These are phyloP conservation scores for Pseudozyma thailandica DNA, from an alignment of 1,284 basidiomycete species.

Conservation along the genomic window DNA sequence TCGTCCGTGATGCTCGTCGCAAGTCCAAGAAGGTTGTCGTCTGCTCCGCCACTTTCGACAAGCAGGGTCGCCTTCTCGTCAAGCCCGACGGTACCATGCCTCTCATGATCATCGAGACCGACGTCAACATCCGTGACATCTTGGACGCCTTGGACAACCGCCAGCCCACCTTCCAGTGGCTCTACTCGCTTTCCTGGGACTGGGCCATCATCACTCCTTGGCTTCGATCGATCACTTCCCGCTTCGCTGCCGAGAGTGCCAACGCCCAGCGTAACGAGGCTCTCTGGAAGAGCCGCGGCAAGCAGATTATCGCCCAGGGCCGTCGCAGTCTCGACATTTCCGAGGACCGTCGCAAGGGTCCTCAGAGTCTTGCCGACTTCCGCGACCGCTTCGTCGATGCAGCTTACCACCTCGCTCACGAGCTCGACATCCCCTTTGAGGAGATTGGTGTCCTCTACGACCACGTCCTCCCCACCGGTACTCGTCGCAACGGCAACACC, in stretches of 20 bases:
- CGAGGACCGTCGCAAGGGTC: constrained; percentile 41
- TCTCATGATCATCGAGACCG: constrained; percentile 71
- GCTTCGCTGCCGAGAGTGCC: constrained; percentile 42
- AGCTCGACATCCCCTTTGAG: constrained; percentile 70
- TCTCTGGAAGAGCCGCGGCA: constrained; percentile 50
- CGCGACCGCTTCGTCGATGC: constrained; percentile 71
- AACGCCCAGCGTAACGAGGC: constrained; percentile 49
- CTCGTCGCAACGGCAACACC: constrained; percentile 35
- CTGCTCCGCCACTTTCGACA: constrained; percentile 71
- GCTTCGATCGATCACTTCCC: constrained; percentile 69
- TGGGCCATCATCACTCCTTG: constrained; percentile 71
- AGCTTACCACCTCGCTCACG: constrained; percentile 69
- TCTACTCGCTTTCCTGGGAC: constrained; percentile 72
- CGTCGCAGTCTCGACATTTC: constrained; percentile 44
- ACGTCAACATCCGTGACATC: constrained; percentile 69
- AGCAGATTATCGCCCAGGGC: constrained; percentile 57
- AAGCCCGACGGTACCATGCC: constrained; percentile 71
- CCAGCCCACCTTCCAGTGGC: constrained; percentile 72
- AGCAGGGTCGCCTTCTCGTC: constrained; percentile 70
- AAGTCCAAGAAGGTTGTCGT: constrained; percentile 71
- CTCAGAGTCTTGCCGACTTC: constrained; percentile 68
- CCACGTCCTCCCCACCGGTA: constrained; percentile 71
- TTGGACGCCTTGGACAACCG: constrained; percentile 70
- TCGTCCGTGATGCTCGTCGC: constrained; percentile 68
- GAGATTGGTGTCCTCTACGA: constrained; percentile 75